Evolutionary conservation across 2,329 filamentous ascomycete genomes (phyloP), one percentile per base, ranked within the genome.

Genomic region (Venturia oleaginea): DNA sequence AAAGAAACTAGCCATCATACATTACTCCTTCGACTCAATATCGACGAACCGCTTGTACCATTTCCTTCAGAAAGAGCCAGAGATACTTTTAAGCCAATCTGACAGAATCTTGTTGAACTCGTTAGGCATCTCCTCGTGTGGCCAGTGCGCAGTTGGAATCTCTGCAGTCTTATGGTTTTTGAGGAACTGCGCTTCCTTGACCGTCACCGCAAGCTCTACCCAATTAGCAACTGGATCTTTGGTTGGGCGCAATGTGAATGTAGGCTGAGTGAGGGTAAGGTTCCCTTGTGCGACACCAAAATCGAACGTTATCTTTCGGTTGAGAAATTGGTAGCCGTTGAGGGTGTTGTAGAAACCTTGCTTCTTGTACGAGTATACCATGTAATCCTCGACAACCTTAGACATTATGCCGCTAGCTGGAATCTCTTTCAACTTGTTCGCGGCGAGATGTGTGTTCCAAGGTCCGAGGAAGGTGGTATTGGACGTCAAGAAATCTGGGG

Each of bases 331-430:
- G 46, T 65, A 65, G 5, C 64, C 64, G 48, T 65, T 65, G 60
- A 48, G 64, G n/a, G 64, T 65, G 46, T 54, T 65, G 42, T 64
- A 65, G 37, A 65, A 65, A 11, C 64, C 64, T 37, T 65, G 64
- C 46, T 65, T 65, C 40, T 43, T 37, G 42, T 65, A 65, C 34
- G 59, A 64, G 17, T 32, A 22, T 11, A 65, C 64, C 64, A 65
- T 65, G 40, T 65, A 65, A 22, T 65, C 64, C 43, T 65, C 64
- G 10, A 65, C 64, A 19, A 46, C n/a, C 15, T 38, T 32, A 11
- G 40, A 48, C 64, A 65, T 65, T 40, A 65, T 65, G 15, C 64
- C 64, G 22, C 59, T 65, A 27, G 46, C 34, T 13, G 64, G 59
- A 11, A 65, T 63, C 46, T 65, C 15, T 15, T 1, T 64, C 59